Conservation (phyloP, 2,329 filamentous ascomycete species). For the Bretziella fagacearum region DNA sequence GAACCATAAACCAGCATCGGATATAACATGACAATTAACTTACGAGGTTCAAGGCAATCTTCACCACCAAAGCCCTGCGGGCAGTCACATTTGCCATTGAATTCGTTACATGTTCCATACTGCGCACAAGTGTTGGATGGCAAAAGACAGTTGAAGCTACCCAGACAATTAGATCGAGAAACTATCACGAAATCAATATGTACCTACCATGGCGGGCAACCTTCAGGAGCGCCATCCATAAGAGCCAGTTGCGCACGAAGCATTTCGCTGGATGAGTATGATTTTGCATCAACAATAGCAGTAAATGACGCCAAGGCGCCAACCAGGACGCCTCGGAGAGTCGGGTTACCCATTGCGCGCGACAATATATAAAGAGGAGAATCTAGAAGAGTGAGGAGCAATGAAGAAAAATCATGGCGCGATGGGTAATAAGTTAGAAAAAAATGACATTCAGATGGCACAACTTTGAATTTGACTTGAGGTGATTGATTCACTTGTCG, state of each 20-base stretch:
- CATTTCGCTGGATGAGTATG: slow-evolving; percentile 44
- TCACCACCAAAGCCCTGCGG: slow-evolving; percentile 86
- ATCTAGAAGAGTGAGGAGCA: not conserved
- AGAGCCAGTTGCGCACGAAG: slow-evolving; percentile 50
- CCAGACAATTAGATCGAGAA: slow-evolving; percentile 20
- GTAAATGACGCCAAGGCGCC: not conserved
- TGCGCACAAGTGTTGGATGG: slow-evolving; percentile 84
- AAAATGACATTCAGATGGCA: not conserved
- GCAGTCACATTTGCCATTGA: slow-evolving; percentile 83
- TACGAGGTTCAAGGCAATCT: slow-evolving; percentile 72
- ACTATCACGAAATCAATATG: not conserved
- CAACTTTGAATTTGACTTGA: not conserved
- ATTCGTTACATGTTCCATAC: slow-evolving; percentile 74
- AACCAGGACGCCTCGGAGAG: not conserved
- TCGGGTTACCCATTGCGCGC: not conserved
- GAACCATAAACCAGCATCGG: not conserved
- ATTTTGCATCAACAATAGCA: slow-evolving; percentile 25
- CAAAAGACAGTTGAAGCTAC: slow-evolving; percentile 92
- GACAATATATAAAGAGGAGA: not conserved
- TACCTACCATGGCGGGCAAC: slow-evolving; percentile 60
- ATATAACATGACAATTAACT: slow-evolving; percentile 19
- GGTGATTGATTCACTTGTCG: not conserved
- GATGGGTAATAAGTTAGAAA: not conserved
- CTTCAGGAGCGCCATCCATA: slow-evolving; percentile 54
- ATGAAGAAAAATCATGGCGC: not conserved